Base-by-base conservation (phyloP, 129 eudicot genomes). In the Deinandra increscens region DNA sequence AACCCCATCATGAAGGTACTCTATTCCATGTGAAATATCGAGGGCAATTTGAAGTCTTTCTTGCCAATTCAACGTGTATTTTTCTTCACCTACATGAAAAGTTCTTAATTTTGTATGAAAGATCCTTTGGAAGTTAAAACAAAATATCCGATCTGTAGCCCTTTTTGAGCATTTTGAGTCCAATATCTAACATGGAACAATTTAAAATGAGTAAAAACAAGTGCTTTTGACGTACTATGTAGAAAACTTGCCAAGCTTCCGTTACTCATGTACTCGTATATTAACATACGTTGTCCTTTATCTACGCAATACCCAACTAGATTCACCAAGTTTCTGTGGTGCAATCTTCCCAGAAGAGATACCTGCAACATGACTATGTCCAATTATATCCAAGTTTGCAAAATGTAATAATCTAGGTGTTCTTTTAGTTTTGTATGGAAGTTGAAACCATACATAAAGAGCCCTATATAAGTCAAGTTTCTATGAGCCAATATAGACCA, bases 1-100 rank as follows among this genome's bases (percentile, higher is more conserved):
- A 87, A 94, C 99, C 96, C 99, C 99, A 42, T 94, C 99, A 33
- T 94, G 99, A 82, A 94, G 99, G 77, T 94, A 94, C 74, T 94
- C 97, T 37, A 94, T 87, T 64, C 99, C 99, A 75, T 94, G 99
- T 49, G 99, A 94, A 68, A 94, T 90, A 74, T 94, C 99, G 3
- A 87, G 97, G 19, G 96, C 96, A 50, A 94, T 89, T 80, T 90
- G 97, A 64, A 94, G 81, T 63, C 99, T 81, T 72, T 90, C 97
- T 63, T 87, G 91, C 99, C 99, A 94, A 77, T 78, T 87, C 86
- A 94, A 75, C 0, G 81, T 61, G n/a, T 74, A 82, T 66, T 83
- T 85, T 63, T 80, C 89, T 54, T 77, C 88, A 75, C 54, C 95
- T 89, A 69, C 26, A 71, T 7, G 36, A 75, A 9, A 64, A 67